Evolutionary conservation across 805 yeast genomes (phyloP).

Genomic region (Metschnikowia proteae): DNA sequence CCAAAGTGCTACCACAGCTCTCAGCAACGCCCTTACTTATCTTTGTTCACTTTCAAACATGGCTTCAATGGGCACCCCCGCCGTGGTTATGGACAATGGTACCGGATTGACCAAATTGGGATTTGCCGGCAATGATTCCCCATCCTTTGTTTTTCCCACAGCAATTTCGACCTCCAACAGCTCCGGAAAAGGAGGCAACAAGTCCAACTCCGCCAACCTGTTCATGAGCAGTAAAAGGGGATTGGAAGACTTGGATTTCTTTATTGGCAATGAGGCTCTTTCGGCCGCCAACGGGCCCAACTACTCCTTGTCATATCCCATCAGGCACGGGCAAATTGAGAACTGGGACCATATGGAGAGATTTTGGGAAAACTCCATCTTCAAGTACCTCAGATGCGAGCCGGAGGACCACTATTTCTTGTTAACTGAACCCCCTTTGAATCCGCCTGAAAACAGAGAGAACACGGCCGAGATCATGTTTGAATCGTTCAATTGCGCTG

Average conservation of each 20-base stretch:
- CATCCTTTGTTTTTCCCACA: slow-evolving; percentile 95
- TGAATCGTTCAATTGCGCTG: slow-evolving; percentile 98
- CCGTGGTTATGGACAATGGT: slow-evolving; percentile 98
- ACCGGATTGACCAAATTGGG: slow-evolving; percentile 97
- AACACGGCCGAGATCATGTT: slow-evolving; percentile 98
- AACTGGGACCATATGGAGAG: slow-evolving; percentile 99
- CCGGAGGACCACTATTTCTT: slow-evolving; percentile 98
- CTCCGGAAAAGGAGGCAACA: slow-evolving; percentile 38
- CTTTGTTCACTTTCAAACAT: slow-evolving; percentile 9
- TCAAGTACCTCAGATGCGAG: slow-evolving; percentile 93
- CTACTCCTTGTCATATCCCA: slow-evolving; percentile 85
- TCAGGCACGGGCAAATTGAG: slow-evolving; percentile 96
- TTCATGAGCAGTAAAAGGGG: slow-evolving; percentile 70
- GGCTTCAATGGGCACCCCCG: slow-evolving; percentile 66
- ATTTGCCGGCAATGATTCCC: slow-evolving; percentile 97
- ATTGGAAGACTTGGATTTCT: slow-evolving; percentile 90
- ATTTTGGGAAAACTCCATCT: slow-evolving; percentile 96
- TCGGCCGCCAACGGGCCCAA: slow-evolving; percentile 87
- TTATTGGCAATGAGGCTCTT: slow-evolving; percentile 93
- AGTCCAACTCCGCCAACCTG: slow-evolving; percentile 32
- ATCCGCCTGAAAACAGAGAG: slow-evolving; percentile 99
- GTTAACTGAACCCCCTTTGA: slow-evolving; percentile 95
- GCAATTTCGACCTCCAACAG: slow-evolving; percentile 80
- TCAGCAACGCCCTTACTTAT: slow-evolving; percentile 2
- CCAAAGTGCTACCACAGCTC: neutral